phyloP scores from a whole-genome alignment of 164 flowering plant genomes.

The Stephania japonica region DNA sequence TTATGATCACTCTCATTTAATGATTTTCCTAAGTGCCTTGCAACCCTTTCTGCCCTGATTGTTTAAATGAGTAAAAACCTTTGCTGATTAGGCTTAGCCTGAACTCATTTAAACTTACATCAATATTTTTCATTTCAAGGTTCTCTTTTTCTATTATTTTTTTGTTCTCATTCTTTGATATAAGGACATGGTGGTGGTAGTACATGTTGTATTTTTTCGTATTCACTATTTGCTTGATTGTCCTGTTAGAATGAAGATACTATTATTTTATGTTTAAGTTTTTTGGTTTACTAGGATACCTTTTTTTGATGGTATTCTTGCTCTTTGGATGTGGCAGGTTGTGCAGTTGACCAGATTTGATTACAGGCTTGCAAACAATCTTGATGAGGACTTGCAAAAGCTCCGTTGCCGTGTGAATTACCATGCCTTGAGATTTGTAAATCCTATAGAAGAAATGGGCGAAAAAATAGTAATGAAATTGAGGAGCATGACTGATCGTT shows the following conservation, averaged over 20 bases:
- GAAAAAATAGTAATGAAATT: conserved; percentile 55
- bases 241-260: not conserved
- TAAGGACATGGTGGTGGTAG: not conserved
- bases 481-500: conserved; percentile 67
- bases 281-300: not conserved
- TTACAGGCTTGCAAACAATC: conserved; percentile 76
- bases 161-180: not conserved
- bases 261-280: too few relatives aligned
- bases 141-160: not conserved
- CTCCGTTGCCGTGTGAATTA: conserved; percentile 91
- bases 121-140: not conserved
- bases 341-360: conserved; percentile 95
- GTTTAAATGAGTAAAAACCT: not conserved
- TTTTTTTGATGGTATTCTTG: conserved; percentile 3
- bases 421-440: conserved; percentile 83
- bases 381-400: conserved; percentile 77
- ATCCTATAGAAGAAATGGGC: conserved; percentile 68
- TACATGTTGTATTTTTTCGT: not conserved
- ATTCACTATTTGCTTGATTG: conserved; percentile 3
- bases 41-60: not conserved
- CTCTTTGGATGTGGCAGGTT: conserved; percentile 49
- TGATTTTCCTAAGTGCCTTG: not conserved
- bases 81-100: not conserved
- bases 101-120: not conserved
- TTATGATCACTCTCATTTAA: not conserved